phyloP scores from a whole-genome alignment of 768 basidiomycete species.

The Trametes maxima region DNA sequence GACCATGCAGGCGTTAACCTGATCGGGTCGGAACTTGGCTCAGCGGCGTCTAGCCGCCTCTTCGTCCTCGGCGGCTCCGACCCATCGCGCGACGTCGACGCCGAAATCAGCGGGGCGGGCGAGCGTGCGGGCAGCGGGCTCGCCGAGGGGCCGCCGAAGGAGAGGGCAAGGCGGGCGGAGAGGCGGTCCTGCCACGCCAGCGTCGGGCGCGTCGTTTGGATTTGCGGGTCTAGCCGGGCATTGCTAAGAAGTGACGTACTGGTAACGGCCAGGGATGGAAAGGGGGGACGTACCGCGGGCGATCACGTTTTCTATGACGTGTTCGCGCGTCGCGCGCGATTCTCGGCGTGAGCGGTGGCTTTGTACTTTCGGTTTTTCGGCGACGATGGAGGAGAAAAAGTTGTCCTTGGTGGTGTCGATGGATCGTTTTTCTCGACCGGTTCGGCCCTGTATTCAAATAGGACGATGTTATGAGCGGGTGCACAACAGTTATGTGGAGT shows the following conservation, averaged over 20 bases:
- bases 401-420: constrained; percentile 72
- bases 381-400: constrained; percentile 73
- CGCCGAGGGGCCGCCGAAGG: constrained; percentile 19
- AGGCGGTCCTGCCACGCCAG: constrained; percentile 78
- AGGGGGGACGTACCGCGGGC: neutral
- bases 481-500: neutral
- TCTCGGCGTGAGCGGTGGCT: constrained; percentile 59
- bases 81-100: constrained; percentile 1
- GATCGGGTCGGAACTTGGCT: neutral
- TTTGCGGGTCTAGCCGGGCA: constrained; percentile 9
- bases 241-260: neutral
- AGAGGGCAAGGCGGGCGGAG: constrained; percentile 48
- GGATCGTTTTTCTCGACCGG: constrained; percentile 51
- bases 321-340: constrained; percentile 74
- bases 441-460: constrained; percentile 54
- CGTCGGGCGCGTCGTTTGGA: constrained; percentile 44
- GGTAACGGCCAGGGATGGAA: too few species aligned
- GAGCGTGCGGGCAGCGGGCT: constrained; percentile 24
- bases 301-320: constrained; percentile 63
- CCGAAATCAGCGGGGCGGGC: neutral
- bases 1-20: neutral
- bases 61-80: constrained; percentile 45
- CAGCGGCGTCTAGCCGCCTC: constrained; percentile 44
- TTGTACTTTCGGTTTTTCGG: constrained; percentile 52
- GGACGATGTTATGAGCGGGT: neutral